Evolutionary conservation across 2,329 filamentous ascomycete species (phyloP), one percentile per base, ranked within the genome.

Genomic region (Alternaria metachromatica): DNA sequence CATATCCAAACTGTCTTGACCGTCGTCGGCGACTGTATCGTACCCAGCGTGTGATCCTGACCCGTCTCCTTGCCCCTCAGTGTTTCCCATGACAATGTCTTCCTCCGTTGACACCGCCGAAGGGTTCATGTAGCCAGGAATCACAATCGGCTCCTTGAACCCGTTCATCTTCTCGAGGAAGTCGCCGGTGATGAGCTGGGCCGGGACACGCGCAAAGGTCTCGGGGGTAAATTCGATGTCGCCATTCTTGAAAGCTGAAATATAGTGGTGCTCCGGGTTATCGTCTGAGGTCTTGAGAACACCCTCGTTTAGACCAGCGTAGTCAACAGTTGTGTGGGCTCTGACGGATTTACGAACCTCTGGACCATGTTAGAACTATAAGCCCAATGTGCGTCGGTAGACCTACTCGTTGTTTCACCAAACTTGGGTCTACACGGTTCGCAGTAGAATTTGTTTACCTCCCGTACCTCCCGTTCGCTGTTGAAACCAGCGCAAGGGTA

Each of bases 381-480:
- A 68, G 60, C 69, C 62, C 63, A 71, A 68, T 67, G 62, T 64
- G 64, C 64, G 64, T 66, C 64, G 66, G 68, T 70, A 69, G 65
- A 76, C 76, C 73, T 71, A 82, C 82, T 89, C 1, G 89, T 91
- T 23, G 89, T 91, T 69, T 86, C 84, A 20, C 89, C 89, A 77
- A 88, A 85, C 12, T 82, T 79, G 21, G 87, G 84, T 65, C 87
- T 87, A 75, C 89, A 91, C 57, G 80, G 77, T 55, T 80, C 80
- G 76, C 89, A 91, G 72, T 89, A 89, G 73, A 87, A 91, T 75
- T 90, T 91, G 80, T 91, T 89, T 48, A 91, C 87, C 57, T 87
- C 87, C 60, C 87, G 85, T 33, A 90, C 86, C 73, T 90, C 88
- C 25, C 86, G 83, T 67, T 88, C 87, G 69, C 84, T 89, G 74